These are phyloP conservation scores for Blastocystis sp. DNA, from an alignment of 352 stramenopile genomes.

Conservation along the genomic window DNA sequence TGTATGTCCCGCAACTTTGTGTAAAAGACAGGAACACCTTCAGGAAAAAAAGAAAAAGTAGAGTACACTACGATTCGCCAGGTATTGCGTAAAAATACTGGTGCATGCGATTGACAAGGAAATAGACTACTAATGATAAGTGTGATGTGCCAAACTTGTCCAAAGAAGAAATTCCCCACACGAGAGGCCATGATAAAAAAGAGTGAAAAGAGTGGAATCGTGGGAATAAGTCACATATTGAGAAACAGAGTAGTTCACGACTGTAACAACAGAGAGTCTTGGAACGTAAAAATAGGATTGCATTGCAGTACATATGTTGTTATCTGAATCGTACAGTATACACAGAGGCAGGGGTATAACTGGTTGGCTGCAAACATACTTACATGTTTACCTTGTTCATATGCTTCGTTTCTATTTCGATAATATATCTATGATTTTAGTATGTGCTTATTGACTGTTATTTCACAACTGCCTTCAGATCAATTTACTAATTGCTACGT, in stretches of 20 bases:
- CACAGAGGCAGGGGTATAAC: no score
- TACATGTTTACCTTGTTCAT: no score
- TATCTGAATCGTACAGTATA: no score
- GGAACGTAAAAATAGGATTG: no score
- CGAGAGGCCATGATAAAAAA: background rate
- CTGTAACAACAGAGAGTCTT: no score
- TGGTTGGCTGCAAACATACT: no score
- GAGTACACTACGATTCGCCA: background rate
- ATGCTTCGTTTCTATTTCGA: no score
- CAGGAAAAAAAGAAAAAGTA: background rate
- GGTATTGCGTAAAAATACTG: conserved; percentile 32
- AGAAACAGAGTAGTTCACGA: no score
- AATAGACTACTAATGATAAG: background rate
- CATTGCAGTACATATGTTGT: no score
- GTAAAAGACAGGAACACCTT: conserved; percentile 36
- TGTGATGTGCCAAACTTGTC: background rate
- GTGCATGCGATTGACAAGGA: conserved; percentile 19
- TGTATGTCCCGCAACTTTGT: conserved; percentile 22
- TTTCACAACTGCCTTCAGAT: background rate
- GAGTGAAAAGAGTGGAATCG: background rate
- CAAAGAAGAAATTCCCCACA: background rate
- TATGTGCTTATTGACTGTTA: no score
- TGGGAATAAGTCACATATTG: no score
- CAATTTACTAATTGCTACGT: background rate
- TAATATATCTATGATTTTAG: no score